phyloP scores from a whole-genome alignment of 495 filamentous ascomycete species.

The Letharia columbiana region DNA sequence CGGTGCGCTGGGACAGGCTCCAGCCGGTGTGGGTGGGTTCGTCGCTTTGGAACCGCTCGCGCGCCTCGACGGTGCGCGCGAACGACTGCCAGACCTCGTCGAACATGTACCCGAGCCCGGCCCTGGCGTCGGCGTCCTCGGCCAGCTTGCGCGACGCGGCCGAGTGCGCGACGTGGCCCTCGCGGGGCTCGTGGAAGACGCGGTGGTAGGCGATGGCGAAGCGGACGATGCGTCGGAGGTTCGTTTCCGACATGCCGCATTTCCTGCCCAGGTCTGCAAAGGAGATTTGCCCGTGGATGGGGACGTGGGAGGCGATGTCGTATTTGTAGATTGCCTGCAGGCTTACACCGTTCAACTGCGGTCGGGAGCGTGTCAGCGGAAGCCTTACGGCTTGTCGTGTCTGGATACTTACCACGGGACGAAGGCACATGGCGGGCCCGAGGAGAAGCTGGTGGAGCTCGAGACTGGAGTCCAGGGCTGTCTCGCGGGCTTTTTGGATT shows the following conservation, averaged over 20 bases:
- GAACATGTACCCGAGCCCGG: conserved; percentile 40
- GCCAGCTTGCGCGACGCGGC: conserved; percentile 38
- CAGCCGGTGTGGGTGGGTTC: neutral
- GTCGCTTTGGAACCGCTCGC: neutral
- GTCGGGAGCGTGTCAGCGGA: neutral
- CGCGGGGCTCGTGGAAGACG: conserved; percentile 45
- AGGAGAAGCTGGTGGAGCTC: conserved; percentile 24
- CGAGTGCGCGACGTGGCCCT: conserved; percentile 46
- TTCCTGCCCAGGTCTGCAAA: conserved; percentile 36
- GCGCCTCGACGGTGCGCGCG: conserved; percentile 3
- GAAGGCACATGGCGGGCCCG: conserved; percentile 19
- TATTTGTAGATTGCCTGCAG: conserved; percentile 33
- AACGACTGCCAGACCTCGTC: conserved; percentile 20
- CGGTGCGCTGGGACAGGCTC: conserved; percentile 14
- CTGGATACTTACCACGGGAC: conserved; percentile 15
- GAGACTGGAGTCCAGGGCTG: conserved; percentile 19
- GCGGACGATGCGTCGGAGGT: conserved; percentile 45
- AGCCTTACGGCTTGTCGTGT: neutral
- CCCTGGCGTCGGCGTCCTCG: conserved; percentile 35
- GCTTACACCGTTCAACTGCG: conserved; percentile 17
- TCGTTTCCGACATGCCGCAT: conserved; percentile 35
- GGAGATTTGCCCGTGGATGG: conserved; percentile 34
- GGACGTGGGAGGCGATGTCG: conserved; percentile 28
- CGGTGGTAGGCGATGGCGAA: conserved; percentile 44
- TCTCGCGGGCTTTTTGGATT: conserved; percentile 18